A percentile compares a stretch with the other conserved stretches of the same genome.
Evolutionary conservation across 2,329 filamentous ascomycete genomes (phyloP).

Genomic region (Calonectria henricotiae): DNA sequence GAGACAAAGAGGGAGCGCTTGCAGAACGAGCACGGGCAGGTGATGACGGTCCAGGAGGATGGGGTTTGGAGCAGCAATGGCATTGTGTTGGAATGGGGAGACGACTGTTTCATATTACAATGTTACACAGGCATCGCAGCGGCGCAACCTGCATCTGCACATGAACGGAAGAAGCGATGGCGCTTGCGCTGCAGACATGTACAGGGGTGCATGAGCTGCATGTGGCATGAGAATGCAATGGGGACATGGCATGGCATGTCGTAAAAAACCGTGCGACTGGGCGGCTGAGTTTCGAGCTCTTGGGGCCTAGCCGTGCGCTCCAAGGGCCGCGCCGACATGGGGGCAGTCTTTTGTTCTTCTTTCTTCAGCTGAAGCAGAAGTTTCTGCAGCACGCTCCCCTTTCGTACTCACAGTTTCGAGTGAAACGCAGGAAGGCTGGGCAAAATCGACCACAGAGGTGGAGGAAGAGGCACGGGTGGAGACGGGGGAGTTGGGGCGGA

Average conservation of each 20-base stretch:
- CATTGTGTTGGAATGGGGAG: constrained; percentile 30
- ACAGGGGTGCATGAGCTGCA: constrained; percentile 24
- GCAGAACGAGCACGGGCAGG: neutral
- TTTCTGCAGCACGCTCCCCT: neutral
- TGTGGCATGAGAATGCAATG: constrained; percentile 14
- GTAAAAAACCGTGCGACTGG: constrained; percentile 13
- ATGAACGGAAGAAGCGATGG: constrained; percentile 20
- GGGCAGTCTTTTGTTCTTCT: neutral
- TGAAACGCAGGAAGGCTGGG: constrained; percentile 5
- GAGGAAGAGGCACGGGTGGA: constrained; percentile 23
- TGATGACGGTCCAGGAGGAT: constrained; percentile 14
- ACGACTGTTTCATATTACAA: constrained; percentile 8
- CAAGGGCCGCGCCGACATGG: constrained; percentile 3
- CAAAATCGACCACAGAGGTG: neutral
- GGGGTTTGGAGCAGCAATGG: constrained; percentile 25
- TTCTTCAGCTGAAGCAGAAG: neutral
- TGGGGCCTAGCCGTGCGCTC: constrained; percentile 13
- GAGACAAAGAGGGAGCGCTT: constrained; percentile 27
- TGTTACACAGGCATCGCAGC: constrained; percentile 27
- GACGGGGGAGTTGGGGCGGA: constrained; percentile 13
- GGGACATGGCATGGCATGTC: neutral
- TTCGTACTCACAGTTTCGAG: constrained; percentile 8
- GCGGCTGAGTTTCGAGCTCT: constrained; percentile 13
- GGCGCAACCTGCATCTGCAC: constrained; percentile 26
- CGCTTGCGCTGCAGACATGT: constrained; percentile 30